These are phyloP conservation scores for Gillenia trifoliata DNA, from an alignment of 306 rosid genomes.

Conservation along the genomic window DNA sequence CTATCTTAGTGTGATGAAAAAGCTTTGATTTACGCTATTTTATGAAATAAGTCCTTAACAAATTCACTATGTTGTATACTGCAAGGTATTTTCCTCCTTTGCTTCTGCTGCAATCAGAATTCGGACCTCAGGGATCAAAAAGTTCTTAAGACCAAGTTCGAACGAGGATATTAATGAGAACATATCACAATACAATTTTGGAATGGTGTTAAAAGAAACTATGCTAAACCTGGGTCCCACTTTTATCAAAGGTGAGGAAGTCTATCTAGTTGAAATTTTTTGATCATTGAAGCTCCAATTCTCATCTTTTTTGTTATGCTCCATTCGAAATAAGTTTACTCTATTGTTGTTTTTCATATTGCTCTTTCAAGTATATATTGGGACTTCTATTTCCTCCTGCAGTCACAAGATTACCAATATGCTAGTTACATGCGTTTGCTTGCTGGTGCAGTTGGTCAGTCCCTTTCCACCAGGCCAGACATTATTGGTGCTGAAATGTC, in stretches of 20 bases:
- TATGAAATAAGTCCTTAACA: slow-evolving; percentile 19
- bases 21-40: neutral
- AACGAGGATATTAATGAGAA: slow-evolving; percentile 40
- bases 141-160: slow-evolving; percentile 30
- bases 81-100: slow-evolving; percentile 74
- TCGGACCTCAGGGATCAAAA: slow-evolving; percentile 52
- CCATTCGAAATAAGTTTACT: neutral
- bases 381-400: slow-evolving; percentile 31
- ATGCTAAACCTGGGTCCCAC: slow-evolving; percentile 91
- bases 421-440: slow-evolving; percentile 57
- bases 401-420: slow-evolving; percentile 42
- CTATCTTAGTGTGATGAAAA: neutral
- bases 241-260: slow-evolving; percentile 79
- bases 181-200: slow-evolving; percentile 62
- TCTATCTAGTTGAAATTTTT: slow-evolving; percentile 16
- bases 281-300: neutral
- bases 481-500: slow-evolving; percentile 89
- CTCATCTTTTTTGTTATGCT: neutral
- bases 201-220: slow-evolving; percentile 75
- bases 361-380: slow-evolving; percentile 19
- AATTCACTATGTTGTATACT: slow-evolving; percentile 27
- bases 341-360: slow-evolving; percentile 8
- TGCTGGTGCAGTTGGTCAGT: slow-evolving; percentile 94
- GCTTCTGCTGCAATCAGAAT: slow-evolving; percentile 69
- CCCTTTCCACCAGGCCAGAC: slow-evolving; percentile 96